Base-by-base conservation (phyloP, 148 eudicot species). In the Chenopodium suecicum region DNA sequence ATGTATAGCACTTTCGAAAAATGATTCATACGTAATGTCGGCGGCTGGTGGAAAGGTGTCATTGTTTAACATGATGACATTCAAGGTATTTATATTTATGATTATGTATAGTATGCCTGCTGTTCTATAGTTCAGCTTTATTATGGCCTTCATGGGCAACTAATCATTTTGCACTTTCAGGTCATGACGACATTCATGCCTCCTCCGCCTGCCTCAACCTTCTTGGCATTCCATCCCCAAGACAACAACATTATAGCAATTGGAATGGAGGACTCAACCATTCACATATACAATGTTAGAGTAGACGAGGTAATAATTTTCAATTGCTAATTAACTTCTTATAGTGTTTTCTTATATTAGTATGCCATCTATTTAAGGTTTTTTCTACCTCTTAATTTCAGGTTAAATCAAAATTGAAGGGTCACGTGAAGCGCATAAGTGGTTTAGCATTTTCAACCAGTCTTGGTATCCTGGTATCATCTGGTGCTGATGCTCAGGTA, bases 171-270 rank as follows among this genome's bases (percentile, higher is more conserved):
- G 31, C 37, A 79, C 71, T 80, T 86, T 29, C 83, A 96, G 99
- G 92, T 92, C 17, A 94, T 96, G 99, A 91, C 98, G 50, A 92
- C 98, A 34, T 92, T 96, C 84, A 94, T 91, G 99, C 88, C 94
- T 19, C 97, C 98, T 77, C 99, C 94, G 6, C 99, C 99, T 11
- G 91, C 97, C 77, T 88, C 98, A 73, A 94, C 98, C 7, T 94
- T 90, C 89, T 84, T 96, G 79, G 99, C 97, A n/a, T 96, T 96
- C 80, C 97, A 96, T 88, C 99, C 98, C 70, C 94, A 88, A 82
- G 98, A 96, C 86, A 96, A 96, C 88, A 95, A 95, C 86, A 90
- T 96, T n/a, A 91, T 94, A 73, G 98, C 99, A 70, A 91, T 94
- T 83, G 99, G 99, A 73, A 90, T 94, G 97, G 99, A 94, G 77